These are phyloP conservation scores for Salvia sclarea DNA, from an alignment of 305 asterid genomes.

Conservation along the genomic window DNA sequence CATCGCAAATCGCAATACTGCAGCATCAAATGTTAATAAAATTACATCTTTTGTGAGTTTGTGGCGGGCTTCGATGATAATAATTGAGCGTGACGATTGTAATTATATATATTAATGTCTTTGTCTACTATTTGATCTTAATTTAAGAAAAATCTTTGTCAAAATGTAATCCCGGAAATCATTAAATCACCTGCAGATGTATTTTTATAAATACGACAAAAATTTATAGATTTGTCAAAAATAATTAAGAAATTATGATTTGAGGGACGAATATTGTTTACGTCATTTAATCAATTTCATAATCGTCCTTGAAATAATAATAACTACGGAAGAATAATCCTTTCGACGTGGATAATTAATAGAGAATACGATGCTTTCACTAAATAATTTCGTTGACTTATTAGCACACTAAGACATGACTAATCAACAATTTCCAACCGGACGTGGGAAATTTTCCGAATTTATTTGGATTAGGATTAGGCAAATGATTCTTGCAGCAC, in stretches of 20 bases:
- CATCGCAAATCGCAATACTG: too few species aligned
- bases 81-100: neutral
- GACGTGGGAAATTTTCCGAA: neutral
- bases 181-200: neutral
- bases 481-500: slow-evolving; percentile 31
- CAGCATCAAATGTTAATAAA: neutral
- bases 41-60: neutral
- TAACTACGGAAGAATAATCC: neutral
- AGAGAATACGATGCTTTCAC: slow-evolving; percentile 24
- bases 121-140: neutral
- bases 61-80: neutral
- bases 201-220: too few species aligned
- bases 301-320: slow-evolving; percentile 12
- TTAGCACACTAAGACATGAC: slow-evolving; percentile 25
- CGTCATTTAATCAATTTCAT: slow-evolving; percentile 21
- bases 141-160: neutral
- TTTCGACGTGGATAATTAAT: slow-evolving; percentile 18
- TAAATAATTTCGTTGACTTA: slow-evolving; percentile 37
- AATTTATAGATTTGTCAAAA: too few species aligned
- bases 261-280: slow-evolving; percentile 21
- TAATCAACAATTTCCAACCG: neutral
- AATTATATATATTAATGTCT: neutral
- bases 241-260: neutral
- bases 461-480: neutral
- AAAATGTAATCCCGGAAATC: neutral